phyloP scores from a whole-genome alignment of 352 stramenopile species.

The Globisporangium radiosum region DNA sequence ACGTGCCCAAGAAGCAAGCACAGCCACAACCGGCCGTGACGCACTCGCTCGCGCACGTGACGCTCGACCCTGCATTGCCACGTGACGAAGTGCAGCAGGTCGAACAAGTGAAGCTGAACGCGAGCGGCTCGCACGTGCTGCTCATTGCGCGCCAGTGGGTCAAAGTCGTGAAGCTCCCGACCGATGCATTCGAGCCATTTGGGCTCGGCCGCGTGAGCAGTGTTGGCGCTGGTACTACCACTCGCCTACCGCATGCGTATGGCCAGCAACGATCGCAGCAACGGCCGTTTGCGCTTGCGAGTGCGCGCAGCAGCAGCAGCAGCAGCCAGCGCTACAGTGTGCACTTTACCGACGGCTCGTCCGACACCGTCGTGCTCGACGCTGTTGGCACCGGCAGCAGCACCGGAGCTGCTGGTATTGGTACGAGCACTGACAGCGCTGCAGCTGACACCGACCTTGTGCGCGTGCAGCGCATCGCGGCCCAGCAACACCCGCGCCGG shows the following conservation, averaged over 20 bases:
- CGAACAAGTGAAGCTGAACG: constrained; percentile 57
- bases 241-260: background rate
- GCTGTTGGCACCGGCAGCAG: constrained; percentile 11
- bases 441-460: constrained; percentile 17
- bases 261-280: constrained; percentile 1
- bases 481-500: constrained; percentile 9
- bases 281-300: background rate
- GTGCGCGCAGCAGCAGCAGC: background rate
- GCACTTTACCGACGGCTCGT: constrained; percentile 38
- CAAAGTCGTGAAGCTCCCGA: constrained; percentile 48
- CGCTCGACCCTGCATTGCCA: constrained; percentile 51
- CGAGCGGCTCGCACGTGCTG: constrained; percentile 41
- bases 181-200: background rate
- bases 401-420: too few relatives aligned
- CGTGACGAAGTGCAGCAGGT: constrained; percentile 37
- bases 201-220: constrained; percentile 4
- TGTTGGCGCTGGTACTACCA: background rate
- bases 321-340: constrained; percentile 30
- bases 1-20: constrained; percentile 13
- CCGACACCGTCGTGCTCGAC: constrained; percentile 18
- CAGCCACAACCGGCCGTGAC: constrained; percentile 4
- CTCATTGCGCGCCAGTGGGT: constrained; percentile 54
- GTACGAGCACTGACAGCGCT: too few relatives aligned
- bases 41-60: constrained; percentile 35
- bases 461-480: constrained; percentile 19